Conservation (phyloP, 1,284 basidiomycete species). For the Pyrrhoderma noxium region DNA sequence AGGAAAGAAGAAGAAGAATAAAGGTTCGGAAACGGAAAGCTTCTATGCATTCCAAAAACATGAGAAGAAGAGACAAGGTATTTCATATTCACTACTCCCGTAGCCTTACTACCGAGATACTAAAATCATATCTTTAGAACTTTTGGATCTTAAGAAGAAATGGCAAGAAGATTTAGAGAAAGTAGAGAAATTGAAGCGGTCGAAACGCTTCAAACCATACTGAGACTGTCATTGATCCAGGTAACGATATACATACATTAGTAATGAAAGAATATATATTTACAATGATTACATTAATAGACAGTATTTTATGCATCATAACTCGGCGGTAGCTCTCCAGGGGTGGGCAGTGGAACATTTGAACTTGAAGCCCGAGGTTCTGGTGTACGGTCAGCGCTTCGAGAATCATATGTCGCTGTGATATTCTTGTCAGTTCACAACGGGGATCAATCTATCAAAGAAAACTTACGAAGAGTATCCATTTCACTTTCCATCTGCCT, state of each 20-base stretch:
- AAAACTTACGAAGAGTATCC: constrained; percentile 30
- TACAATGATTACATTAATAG: background rate
- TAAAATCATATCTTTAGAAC: constrained; percentile 35
- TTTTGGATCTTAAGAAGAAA: constrained; percentile 70
- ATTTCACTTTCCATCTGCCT: constrained; percentile 45
- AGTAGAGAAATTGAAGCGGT: constrained; percentile 73
- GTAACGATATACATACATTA: background rate
- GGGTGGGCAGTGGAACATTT: background rate
- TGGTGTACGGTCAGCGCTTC: constrained; percentile 12
- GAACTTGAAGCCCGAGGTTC: constrained; percentile 4
- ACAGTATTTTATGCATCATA: constrained; percentile 13
- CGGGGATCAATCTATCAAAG: background rate
- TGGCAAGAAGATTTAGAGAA: constrained; percentile 88
- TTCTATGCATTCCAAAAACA: constrained; percentile 88
- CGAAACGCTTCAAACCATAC: constrained; percentile 80
- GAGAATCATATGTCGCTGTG: constrained; percentile 14
- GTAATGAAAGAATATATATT: background rate
- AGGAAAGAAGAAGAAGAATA: constrained; percentile 52
- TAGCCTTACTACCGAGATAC: constrained; percentile 4
- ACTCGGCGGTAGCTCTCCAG: constrained; percentile 14
- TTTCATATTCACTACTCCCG: constrained; percentile 23
- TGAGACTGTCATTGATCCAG: constrained; percentile 29
- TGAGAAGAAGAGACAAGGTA: constrained; percentile 81
- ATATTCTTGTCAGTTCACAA: background rate
- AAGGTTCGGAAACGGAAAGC: constrained; percentile 58